Base-by-base conservation (phyloP, 2,329 filamentous ascomycete genomes). In the Bipolaris sorokiniana region DNA sequence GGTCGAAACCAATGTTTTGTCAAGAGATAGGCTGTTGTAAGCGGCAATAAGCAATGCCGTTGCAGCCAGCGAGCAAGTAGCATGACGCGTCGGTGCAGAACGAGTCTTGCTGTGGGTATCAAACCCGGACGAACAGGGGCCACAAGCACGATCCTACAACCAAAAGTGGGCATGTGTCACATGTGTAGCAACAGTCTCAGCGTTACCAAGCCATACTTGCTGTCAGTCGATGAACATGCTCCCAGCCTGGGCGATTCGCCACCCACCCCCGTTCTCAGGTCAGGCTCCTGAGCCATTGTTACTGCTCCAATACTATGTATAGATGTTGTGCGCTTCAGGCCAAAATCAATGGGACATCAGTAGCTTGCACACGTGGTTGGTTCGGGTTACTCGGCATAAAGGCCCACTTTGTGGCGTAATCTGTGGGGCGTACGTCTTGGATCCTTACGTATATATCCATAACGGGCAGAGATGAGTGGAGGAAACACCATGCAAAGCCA, bases 11-110 rank as follows among this genome's bases (percentile, higher is more conserved):
- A 64, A 59, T 62, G 28, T 62, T 62, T 28, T 60, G 57, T 64
- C 59, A 56, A 55, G 52, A 58, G 34, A 50, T 42, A 48, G 37
- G 51, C 3, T 11, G 33, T 6, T 45, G 40, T 44, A 23, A 20
- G 42, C 41, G 16, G 49, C 56, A 56, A 47, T 53, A 54, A 28
- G 54, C 59, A 64, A 56, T 48, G 58, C 57, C 46, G 59, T 56
- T 61, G 44, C 41, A 59, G 64, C 55, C 61, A 62, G 58, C 48
- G 37, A 37, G 42, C 49, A 48, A 58, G 58, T 59, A 68, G 69
- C 62, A 70, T 65, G 67, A 70, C 66, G 66, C 66, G 34, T 49
- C 47, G 49, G 37, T 51, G 41, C 41, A 51, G 41, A 38, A 48
- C 36, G 46, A 50, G 52, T 37, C 45, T 48, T 42, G 37, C 37